These are phyloP conservation scores for Canavalia gladiata DNA, from an alignment of 306 rosid genomes.

Conservation along the genomic window DNA sequence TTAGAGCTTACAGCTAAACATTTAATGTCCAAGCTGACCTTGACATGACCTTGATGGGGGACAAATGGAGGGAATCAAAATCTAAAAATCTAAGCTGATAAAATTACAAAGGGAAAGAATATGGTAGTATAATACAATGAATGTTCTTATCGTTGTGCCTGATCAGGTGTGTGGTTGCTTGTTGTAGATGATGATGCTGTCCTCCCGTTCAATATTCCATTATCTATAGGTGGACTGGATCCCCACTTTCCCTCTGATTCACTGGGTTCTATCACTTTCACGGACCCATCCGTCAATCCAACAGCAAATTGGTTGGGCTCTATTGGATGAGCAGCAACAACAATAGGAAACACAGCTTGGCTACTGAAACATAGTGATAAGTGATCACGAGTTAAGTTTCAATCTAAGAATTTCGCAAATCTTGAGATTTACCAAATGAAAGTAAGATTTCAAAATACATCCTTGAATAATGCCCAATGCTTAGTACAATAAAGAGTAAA, in stretches of 20 bases:
- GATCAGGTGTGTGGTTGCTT: constrained; percentile 73
- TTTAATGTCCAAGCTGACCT: constrained; percentile 51
- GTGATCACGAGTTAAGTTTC: background rate
- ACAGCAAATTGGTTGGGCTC: constrained; percentile 74
- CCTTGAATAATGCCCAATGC: background rate
- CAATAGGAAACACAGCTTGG: constrained; percentile 68
- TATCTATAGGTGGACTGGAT: constrained; percentile 58
- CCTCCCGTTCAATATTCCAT: constrained; percentile 62
- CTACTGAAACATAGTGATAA: constrained; percentile 50
- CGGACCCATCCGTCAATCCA: constrained; percentile 76
- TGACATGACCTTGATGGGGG: constrained; percentile 52
- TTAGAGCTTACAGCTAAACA: constrained; percentile 51
- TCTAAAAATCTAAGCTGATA: constrained; percentile 48
- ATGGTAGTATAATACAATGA: constrained; percentile 37
- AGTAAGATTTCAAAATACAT: constrained; percentile 1
- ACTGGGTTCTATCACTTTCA: constrained; percentile 75
- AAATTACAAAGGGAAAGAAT: constrained; percentile 51
- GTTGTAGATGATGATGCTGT: constrained; percentile 64
- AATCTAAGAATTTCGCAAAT: background rate
- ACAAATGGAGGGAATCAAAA: constrained; percentile 45
- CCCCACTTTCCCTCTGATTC: constrained; percentile 82
- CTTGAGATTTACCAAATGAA: background rate
- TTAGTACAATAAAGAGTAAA: background rate
- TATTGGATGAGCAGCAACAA: constrained; percentile 70
- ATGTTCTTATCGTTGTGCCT: constrained; percentile 62